Evolutionary conservation across 73 alveolate genomes (phyloP), one percentile per base, ranked within the genome.

Genomic region (Effrenium voratum): DNA sequence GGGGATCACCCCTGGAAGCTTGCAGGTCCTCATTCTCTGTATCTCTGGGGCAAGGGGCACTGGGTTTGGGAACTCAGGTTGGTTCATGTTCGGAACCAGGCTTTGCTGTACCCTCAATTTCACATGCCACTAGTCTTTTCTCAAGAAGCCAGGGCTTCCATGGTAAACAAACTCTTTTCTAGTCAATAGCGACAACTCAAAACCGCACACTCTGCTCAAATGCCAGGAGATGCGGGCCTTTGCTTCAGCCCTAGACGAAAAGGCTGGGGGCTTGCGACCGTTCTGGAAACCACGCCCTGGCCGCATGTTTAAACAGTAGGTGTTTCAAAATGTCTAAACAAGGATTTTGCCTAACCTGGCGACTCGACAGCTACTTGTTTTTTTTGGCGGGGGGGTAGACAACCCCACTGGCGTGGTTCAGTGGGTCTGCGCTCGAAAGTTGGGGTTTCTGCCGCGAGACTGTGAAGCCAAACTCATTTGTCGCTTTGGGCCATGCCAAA

Each of bases 221-320:
- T 44, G 1, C 36, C 82, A 85, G 94, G 94, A 85, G 66, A n/a
- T 85, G 46, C 28, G 94, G 32, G 28, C 34, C 44, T 12, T 57
- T 32, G 40, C 90, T 72, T 30, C 93, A 15, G 30, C 63, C 43
- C 72, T 85, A 44, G 94, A 85, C 45, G 94, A 85, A 44, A 36
- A 85, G 82, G 94, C 41, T 63, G 77, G 63, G n/a, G 8, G 8
- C 63, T 52, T 52, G 63, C 19, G 19, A 52, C 63, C 26, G 19
- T 52, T 12, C 63, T 12, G 19, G 19, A 8, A 8, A 12, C 63
- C 19, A 19, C 63, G 63, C 19, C 26, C 26, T 57, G 36, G 34
- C 72, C 19, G 72, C n/a, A 24, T 24, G 19, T 57, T 32, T 26
- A 6, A 5, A 8, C 6, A 24, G 72, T 57, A 26, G 72, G 72